phyloP scores from a whole-genome alignment of 2,329 filamentous ascomycete species.

The Neofusicoccum umdonicola region DNA sequence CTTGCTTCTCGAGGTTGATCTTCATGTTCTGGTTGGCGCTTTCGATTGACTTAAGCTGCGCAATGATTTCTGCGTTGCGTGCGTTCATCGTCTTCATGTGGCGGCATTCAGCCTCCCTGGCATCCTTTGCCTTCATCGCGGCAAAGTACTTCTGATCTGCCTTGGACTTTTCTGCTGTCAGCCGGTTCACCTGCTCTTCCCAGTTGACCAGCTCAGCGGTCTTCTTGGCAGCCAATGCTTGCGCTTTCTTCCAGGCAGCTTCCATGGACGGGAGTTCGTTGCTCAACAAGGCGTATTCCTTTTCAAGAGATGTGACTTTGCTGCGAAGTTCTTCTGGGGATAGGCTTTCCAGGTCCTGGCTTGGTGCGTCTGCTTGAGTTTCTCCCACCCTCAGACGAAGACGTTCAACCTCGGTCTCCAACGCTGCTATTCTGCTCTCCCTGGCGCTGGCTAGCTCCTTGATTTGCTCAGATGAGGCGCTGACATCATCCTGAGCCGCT shows the following conservation, averaged over 20 bases:
- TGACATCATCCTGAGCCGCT: conserved; percentile 73
- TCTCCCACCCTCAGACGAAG: conserved; percentile 59
- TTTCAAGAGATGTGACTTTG: conserved; percentile 72
- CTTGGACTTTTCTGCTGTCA: conserved; percentile 88
- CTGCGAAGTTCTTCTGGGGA: conserved; percentile 68
- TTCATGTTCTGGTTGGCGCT: conserved; percentile 71
- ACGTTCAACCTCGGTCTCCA: conserved; percentile 81
- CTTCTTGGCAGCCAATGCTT: conserved; percentile 81
- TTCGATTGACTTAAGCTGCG: conserved; percentile 89
- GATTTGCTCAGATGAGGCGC: conserved; percentile 66
- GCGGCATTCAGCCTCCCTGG: conserved; percentile 75
- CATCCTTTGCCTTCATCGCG: conserved; percentile 90
- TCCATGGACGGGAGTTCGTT: conserved; percentile 87
- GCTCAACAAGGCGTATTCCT: conserved; percentile 79
- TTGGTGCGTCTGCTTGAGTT: conserved; percentile 25
- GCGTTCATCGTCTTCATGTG: conserved; percentile 77
- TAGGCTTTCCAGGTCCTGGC: conserved; percentile 55
- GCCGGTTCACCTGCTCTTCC: conserved; percentile 73
- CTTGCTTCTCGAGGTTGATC: conserved; percentile 85
- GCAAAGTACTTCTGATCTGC: conserved; percentile 98
- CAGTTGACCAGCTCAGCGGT: conserved; percentile 70
- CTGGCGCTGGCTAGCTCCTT: conserved; percentile 78
- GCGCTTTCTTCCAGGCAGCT: conserved; percentile 85
- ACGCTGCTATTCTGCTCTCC: conserved; percentile 73
- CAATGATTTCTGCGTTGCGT: conserved; percentile 90